These are phyloP conservation scores for Schizopora paradoxa DNA, from an alignment of 1,284 basidiomycete species.

Conservation along the genomic window DNA sequence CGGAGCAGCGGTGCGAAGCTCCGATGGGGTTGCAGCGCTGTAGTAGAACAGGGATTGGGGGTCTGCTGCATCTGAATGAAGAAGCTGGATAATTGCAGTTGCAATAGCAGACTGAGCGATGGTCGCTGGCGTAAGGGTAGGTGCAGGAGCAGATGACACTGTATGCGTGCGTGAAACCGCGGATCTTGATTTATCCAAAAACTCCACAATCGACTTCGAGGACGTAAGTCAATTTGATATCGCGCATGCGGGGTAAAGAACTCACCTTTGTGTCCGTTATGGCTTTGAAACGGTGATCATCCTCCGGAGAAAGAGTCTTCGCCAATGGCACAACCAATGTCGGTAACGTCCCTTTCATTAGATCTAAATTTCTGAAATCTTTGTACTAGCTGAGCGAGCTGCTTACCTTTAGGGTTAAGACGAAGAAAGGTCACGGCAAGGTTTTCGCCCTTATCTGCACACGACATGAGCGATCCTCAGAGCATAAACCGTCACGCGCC, in stretches of 20 bases:
- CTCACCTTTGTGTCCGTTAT: constrained; percentile 70
- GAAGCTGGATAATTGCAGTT: constrained; percentile 57
- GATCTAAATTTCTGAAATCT: background rate
- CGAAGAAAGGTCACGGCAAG: constrained; percentile 62
- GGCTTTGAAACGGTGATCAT: constrained; percentile 78
- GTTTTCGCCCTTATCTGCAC: constrained; percentile 61
- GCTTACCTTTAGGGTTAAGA: constrained; percentile 68
- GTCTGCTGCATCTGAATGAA: constrained; percentile 52
- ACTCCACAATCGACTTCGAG: constrained; percentile 65
- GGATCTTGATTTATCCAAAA: constrained; percentile 78
- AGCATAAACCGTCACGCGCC: background rate
- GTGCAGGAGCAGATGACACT: constrained; percentile 68
- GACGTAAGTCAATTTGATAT: constrained; percentile 8
- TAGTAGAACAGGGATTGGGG: constrained; percentile 46
- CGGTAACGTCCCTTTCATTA: constrained; percentile 65
- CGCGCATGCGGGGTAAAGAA: constrained; percentile 11
- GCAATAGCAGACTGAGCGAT: constrained; percentile 60
- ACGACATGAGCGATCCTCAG: background rate
- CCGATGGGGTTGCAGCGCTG: constrained; percentile 46
- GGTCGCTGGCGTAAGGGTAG: constrained; percentile 74
- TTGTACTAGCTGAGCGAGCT: constrained; percentile 1
- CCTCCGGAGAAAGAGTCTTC: constrained; percentile 64
- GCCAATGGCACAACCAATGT: constrained; percentile 78
- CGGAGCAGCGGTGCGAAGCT: constrained; percentile 38
- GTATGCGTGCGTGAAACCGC: constrained; percentile 59